phyloP scores from a whole-genome alignment of 495 filamentous ascomycete genomes.

The Corynascus novoguineensis region DNA sequence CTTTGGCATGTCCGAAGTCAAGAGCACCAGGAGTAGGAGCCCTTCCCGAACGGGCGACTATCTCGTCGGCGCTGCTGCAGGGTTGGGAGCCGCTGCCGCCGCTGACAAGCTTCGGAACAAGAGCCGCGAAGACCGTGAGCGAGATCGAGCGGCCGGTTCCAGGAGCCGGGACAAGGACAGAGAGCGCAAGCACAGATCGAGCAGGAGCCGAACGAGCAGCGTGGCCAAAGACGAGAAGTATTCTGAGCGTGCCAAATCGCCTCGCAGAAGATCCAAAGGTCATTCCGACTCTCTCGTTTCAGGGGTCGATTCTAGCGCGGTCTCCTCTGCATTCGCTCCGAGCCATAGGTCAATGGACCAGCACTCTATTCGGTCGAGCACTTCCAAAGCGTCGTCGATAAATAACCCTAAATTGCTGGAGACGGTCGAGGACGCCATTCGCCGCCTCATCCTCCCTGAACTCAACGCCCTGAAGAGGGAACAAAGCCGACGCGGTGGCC shows the following conservation, averaged over 20 bases:
- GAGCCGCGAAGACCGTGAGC: slow-evolving; percentile 37
- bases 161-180: slow-evolving; percentile 31
- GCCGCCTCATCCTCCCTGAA: slow-evolving; percentile 84
- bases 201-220: slow-evolving; percentile 56
- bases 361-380: slow-evolving; percentile 68
- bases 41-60: slow-evolving; percentile 34
- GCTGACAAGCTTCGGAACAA: slow-evolving; percentile 47
- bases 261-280: slow-evolving; percentile 56
- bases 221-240: slow-evolving; percentile 54
- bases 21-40: slow-evolving; percentile 34
- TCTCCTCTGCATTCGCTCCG: slow-evolving; percentile 67
- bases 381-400: slow-evolving; percentile 73
- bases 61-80: slow-evolving; percentile 32
- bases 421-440: slow-evolving; percentile 93
- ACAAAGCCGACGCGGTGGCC: slow-evolving; percentile 58
- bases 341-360: slow-evolving; percentile 67
- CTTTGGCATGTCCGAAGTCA: slow-evolving; percentile 28
- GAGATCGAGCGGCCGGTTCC: slow-evolving; percentile 21
- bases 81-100: slow-evolving; percentile 36
- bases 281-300: slow-evolving; percentile 59
- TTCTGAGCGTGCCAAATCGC: slow-evolving; percentile 47
- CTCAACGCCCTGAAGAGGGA: slow-evolving; percentile 86
- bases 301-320: slow-evolving; percentile 62
- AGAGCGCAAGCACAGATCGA: slow-evolving; percentile 47
- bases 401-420: slow-evolving; percentile 95